phyloP scores from a whole-genome alignment of 768 basidiomycete genomes.

The Dacryopinax spathularia region DNA sequence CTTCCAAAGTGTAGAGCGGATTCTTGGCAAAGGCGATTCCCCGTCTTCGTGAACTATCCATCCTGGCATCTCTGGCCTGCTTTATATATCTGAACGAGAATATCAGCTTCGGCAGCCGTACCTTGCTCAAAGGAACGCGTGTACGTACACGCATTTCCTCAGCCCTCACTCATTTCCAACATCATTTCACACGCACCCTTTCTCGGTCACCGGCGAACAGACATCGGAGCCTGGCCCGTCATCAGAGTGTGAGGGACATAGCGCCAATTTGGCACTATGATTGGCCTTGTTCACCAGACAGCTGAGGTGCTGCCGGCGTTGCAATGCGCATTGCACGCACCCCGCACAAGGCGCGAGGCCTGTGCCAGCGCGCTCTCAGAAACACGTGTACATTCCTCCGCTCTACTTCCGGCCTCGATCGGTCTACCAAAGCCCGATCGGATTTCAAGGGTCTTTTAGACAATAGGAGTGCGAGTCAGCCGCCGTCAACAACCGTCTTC shows the following conservation, averaged over 20 bases:
- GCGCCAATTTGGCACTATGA: neutral
- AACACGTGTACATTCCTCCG: slow-evolving; percentile 3
- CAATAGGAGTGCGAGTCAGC: neutral
- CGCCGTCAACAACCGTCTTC: neutral
- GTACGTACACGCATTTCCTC: neutral
- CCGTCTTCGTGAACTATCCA: no score
- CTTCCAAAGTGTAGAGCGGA: neutral
- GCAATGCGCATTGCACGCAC: neutral
- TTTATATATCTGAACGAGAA: no score
- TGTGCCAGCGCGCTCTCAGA: neutral
- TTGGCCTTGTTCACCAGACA: neutral
- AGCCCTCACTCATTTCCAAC: neutral
- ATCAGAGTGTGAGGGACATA: neutral
- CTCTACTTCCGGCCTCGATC: neutral
- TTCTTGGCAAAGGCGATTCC: no score
- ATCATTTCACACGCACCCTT: neutral
- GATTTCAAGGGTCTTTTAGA: neutral
- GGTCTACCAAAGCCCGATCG: neutral
- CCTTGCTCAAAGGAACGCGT: no score
- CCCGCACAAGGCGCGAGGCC: neutral
- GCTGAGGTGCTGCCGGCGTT: neutral
- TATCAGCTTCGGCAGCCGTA: no score
- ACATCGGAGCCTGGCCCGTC: neutral
- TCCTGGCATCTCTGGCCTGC: no score
- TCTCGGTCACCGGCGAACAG: neutral